Evolutionary conservation across 805 yeast genomes (phyloP).

Genomic region (Scheffersomyces amazonensis): DNA sequence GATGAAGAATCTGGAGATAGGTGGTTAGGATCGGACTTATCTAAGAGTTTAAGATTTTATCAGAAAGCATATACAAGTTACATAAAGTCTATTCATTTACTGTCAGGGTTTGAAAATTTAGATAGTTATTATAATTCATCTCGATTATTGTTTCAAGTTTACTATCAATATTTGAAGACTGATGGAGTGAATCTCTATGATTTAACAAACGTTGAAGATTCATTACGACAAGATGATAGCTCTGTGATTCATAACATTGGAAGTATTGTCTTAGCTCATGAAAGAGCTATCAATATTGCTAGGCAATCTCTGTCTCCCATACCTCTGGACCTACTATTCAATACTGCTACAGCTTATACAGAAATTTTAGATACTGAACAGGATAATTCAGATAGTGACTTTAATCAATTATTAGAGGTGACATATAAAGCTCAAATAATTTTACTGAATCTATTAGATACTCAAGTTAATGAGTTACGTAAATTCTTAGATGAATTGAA

Average conservation of each 20-base stretch:
- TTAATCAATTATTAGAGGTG: constrained; percentile 12
- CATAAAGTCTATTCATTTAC: constrained; percentile 23
- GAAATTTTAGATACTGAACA: constrained; percentile 42
- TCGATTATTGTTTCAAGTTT: constrained; percentile 58
- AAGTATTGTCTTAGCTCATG: constrained; percentile 36
- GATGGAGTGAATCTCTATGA: constrained; percentile 41
- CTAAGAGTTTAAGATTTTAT: constrained; percentile 64
- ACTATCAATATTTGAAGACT: constrained; percentile 45
- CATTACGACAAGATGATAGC: constrained; percentile 16
- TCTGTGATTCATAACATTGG: constrained; percentile 40
- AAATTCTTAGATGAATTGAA: constrained; percentile 21
- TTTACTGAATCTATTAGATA: constrained; percentile 21
- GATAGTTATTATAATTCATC: constrained; percentile 61
- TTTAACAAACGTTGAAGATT: constrained; percentile 32
- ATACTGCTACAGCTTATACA: constrained; percentile 45
- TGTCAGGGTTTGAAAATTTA: constrained; percentile 2
- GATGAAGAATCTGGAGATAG: constrained; percentile 77
- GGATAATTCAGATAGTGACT: constrained; percentile 12
- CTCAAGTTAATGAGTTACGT: constrained; percentile 25
- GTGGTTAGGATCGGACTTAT: constrained; percentile 64
- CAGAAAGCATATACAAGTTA: constrained; percentile 53
- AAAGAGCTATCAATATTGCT: constrained; percentile 24
- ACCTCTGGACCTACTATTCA: constrained; percentile 45
- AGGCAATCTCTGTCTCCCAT: constrained; percentile 8
- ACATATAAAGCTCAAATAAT: constrained; percentile 15